phyloP scores from a whole-genome alignment of 352 stramenopile species.

The Phytopythium montanum region DNA sequence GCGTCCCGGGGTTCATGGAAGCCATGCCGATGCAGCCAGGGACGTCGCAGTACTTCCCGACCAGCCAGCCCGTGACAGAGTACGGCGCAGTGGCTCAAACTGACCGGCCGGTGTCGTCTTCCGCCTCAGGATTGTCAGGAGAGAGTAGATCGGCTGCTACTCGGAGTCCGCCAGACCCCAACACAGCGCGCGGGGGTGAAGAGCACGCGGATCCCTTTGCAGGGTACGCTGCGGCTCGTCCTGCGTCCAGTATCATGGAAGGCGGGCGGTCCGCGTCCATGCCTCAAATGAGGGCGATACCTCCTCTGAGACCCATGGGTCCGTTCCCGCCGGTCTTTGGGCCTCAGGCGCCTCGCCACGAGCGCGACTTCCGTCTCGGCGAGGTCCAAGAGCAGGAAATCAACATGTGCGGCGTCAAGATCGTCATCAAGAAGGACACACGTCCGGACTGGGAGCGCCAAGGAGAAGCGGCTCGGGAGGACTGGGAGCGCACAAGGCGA shows the following conservation, averaged over 20 bases:
- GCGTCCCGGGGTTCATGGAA: conserved; percentile 1
- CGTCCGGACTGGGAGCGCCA: conserved; percentile 6
- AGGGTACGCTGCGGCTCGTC: not conserved
- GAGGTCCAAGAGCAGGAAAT: conserved; percentile 24
- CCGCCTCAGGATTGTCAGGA: not conserved
- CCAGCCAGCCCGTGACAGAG: not conserved
- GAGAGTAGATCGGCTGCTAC: not conserved
- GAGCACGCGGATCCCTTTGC: not conserved
- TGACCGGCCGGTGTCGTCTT: not conserved
- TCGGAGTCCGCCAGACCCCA: not conserved
- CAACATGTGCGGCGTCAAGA: conserved; percentile 35
- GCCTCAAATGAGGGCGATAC: conserved; percentile 3
- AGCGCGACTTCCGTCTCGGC: conserved; percentile 18
- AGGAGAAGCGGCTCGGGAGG: not conserved
- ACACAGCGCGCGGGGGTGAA: not conserved
- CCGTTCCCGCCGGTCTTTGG: not conserved
- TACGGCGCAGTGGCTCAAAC: not conserved
- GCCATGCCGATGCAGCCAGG: conserved; percentile 5
- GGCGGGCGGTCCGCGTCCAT: not conserved
- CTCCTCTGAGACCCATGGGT: conserved; percentile 1
- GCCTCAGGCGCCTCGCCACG: conserved; percentile 5
- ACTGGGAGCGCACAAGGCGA: conserved; percentile 7
- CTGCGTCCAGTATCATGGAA: not conserved
- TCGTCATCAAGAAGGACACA: conserved; percentile 22
- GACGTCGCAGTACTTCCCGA: not conserved